Evolutionary conservation across 2,329 filamentous ascomycete genomes (phyloP), one percentile per base, ranked within the genome.

Genomic region (Byssochlamys sp.): DNA sequence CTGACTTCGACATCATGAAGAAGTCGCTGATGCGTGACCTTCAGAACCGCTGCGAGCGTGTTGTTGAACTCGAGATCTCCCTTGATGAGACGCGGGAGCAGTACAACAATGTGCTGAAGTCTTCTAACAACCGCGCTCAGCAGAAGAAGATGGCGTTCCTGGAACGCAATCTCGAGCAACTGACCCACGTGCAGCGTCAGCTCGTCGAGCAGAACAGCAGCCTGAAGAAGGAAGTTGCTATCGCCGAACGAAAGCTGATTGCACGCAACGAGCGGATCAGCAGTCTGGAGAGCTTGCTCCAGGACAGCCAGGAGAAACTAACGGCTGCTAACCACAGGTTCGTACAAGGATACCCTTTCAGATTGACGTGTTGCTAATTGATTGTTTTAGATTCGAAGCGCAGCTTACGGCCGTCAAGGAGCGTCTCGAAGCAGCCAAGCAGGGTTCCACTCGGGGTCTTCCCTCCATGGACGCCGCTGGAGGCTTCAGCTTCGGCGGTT

Each of bases 101-200:
- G 77, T 99, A 99, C 79, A 97, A 99, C 80, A 96, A 96, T 67
- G 94, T 99, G 60, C 83, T 99, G 58, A 87, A 92, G 57, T 94
- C 90, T 54, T 96, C 90, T 64, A 99, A 99, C 80, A 97, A 95
- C 80, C 88, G 94, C 59, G 92, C 94, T 26, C 94, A 99, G 78
- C 94, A 99, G 77, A 99, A 99, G 88, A 99, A 99, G 84, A 97
- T 99, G 89, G 95, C 94, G 14, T 99, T 99, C 82, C 78, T 99
- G 54, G 94, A 99, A 79, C 88, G 94, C 70, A 99, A 99, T 72
- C 84, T 99, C 48, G 94, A 99, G 77, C 94, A 99, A 75, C 82
- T 99, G 56, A 99, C 94, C 2, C 90, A 96, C 70, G 94, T 99
- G 56, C 94, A 99, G 76, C 86, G 94, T 57, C 94, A 99, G 77